Base-by-base conservation (phyloP, 176 grass and related monocot genomes). In the Musa itinerans region DNA sequence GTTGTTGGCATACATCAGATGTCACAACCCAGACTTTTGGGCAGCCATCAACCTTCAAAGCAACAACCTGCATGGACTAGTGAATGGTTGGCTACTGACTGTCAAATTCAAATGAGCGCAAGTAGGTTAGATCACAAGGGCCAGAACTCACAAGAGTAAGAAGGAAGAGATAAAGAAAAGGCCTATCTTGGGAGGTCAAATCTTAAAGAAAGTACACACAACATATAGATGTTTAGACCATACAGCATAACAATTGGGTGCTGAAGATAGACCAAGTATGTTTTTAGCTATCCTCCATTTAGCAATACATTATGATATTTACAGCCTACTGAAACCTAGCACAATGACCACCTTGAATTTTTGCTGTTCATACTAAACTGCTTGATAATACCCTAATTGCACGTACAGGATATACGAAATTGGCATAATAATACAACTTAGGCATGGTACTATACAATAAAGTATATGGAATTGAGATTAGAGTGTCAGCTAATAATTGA, bases 21-120 rank as follows among this genome's bases (percentile, higher is more conserved):
- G 90, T 93, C 80, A 94, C 84, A 67, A 94, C 90, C 83, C 88
- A 87, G 71, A 91, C 90, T 66, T 89, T 89, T n/a, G 95, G 95
- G 54, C 83, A 89, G 43, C 90, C 90, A 74, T 92, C 90, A 48
- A 81, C 83, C 78, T 80, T 87, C 80, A 99, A 87, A 85, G 84
- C 86, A 84, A 87, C 90, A 82, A 98, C 95, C 95, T 98, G 59
- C 15, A 88, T 81, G 79, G 34, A 80, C 74, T n/a, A 34, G 23
- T 10, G 2, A 69, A 70, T 25, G 51, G 14, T 70, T 70, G 15
- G 34, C 9, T 17, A 11, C 43, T 20, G 43, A 48, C 2, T 48
- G 10, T 16, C 24, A 70, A 10, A 10, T 50, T 10, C 8, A 70
- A 25, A 21, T 70, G 16, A 51, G 17, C 34, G 4, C 34, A 43